Conservation (phyloP, 441 rosid genomes). For the Gossypium gossypioides region DNA sequence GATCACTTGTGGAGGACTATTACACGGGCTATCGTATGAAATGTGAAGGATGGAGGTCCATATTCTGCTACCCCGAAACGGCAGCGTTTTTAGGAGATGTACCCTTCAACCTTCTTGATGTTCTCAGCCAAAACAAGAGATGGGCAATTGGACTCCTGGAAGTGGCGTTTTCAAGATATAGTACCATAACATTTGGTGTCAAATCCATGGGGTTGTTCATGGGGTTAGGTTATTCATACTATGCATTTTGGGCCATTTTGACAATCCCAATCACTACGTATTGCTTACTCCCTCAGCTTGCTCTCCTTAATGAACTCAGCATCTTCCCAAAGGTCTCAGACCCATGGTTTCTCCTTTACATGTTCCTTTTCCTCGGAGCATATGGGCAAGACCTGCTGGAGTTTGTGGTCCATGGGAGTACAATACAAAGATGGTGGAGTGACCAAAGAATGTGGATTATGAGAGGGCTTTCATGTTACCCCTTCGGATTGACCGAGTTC, state of each 20-base stretch:
- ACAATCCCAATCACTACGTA: conserved; percentile 37
- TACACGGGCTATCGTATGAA: conserved; percentile 46
- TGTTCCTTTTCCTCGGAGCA: conserved; percentile 50
- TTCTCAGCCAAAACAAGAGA: conserved; percentile 42
- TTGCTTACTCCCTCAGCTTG: conserved; percentile 53
- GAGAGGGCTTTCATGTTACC: conserved; percentile 35
- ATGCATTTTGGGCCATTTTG: conserved; percentile 37
- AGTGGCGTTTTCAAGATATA: conserved; percentile 34
- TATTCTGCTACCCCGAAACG: conserved; percentile 45
- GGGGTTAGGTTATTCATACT: conserved; percentile 34
- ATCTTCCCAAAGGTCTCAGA: conserved; percentile 54
- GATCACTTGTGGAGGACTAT: conserved; percentile 65
- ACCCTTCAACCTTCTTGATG: conserved; percentile 35
- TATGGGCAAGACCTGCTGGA: conserved; percentile 41
- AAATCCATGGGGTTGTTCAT: conserved; percentile 28
- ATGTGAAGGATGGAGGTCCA: conserved; percentile 64
- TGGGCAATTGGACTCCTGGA: conserved; percentile 56
- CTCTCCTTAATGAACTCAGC: conserved; percentile 34
- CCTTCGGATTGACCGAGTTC: conserved; percentile 37
- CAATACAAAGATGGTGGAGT: conserved; percentile 54
- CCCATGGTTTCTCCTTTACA: conserved; percentile 44
- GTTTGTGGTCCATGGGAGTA: conserved; percentile 32
- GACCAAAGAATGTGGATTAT: conserved; percentile 58
- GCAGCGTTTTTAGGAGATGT: conserved; percentile 52
- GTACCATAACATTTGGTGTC: conserved; percentile 35